Evolutionary conservation across 768 basidiomycete genomes (phyloP), one percentile per base, ranked within the genome.

Genomic region (Krasilnikovozyma curviuscula): DNA sequence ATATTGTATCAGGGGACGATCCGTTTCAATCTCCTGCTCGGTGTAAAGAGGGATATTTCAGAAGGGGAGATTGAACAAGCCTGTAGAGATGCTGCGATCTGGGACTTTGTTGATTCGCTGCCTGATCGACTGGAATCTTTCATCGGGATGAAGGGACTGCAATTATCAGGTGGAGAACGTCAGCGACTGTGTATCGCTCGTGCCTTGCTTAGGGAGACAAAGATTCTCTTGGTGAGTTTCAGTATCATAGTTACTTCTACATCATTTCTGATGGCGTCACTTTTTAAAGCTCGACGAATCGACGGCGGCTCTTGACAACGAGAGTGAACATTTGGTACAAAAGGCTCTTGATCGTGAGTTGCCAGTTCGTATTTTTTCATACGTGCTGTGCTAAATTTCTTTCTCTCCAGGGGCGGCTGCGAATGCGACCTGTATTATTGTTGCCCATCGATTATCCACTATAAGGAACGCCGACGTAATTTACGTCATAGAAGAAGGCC

Each of bases 131-230:
- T 62, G 40, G 56, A 63, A 25, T 59, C 61, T 1, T 53, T 59
- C 23, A 50, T 65, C 5, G 62, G 63, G 0, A 44, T 65, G 45
- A 65, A 63, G 41, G 63, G 62, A 1, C 52, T 50, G 13, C 55
- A 53, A 30, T 30, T 63, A 27, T 58, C 57, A 33, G 62, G 62
- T 3, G 63, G 63, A 12, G 61, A 65, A 40, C 35, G 56, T 43
- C 55, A 59, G 50, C 54, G 63, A 16, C 30, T 64, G 9, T 64
- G 63, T 39, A 63, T 63, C 30, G 63, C 63, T 3, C 55, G 63
- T 39, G 63, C 63, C 0, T 44, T 64, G 12, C 49, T 64, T 1
- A 46, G 63, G 19, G 53, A 61, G 30, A 59, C 63, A 0, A 50
- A 55, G 49, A 63, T 64, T 48, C 51, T 64, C 9, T 49, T 64